These are phyloP conservation scores for Theobroma grandiflorum DNA, from an alignment of 441 rosid species.

Conservation along the genomic window DNA sequence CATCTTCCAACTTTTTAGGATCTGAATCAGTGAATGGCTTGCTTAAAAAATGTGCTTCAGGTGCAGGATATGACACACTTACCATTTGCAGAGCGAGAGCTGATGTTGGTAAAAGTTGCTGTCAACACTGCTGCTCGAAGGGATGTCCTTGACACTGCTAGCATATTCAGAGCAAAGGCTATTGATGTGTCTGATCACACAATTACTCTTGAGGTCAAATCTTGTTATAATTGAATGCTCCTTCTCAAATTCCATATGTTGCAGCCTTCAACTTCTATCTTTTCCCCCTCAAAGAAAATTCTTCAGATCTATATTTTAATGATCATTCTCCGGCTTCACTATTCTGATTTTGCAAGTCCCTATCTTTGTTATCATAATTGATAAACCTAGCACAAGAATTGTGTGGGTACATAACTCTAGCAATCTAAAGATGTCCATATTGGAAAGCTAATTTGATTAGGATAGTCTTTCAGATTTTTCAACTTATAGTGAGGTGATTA, in stretches of 20 bases:
- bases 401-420: not conserved
- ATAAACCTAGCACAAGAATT: not conserved
- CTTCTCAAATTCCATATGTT: not conserved
- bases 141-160: slow-evolving; percentile 74
- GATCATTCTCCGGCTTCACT: not conserved
- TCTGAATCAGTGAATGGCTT: slow-evolving; percentile 10
- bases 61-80: slow-evolving; percentile 66
- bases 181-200: slow-evolving; percentile 81
- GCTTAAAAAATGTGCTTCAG: slow-evolving; percentile 39
- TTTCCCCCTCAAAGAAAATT: not conserved
- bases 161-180: slow-evolving; percentile 74
- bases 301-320: not conserved
- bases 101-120: slow-evolving; percentile 71
- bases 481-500: not conserved
- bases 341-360: not conserved
- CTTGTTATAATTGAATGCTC: slow-evolving; percentile 4
- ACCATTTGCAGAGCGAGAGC: slow-evolving; percentile 76
- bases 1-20: not conserved
- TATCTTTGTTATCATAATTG: not conserved
- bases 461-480: not conserved
- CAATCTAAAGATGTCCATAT: not conserved
- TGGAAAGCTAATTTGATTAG: not conserved
- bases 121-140: slow-evolving; percentile 70
- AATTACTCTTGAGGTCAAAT: slow-evolving; percentile 67
- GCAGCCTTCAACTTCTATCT: slow-evolving; percentile 1